Conservation (phyloP, 345 rosid species). For the Eutrema heterophyllum region DNA sequence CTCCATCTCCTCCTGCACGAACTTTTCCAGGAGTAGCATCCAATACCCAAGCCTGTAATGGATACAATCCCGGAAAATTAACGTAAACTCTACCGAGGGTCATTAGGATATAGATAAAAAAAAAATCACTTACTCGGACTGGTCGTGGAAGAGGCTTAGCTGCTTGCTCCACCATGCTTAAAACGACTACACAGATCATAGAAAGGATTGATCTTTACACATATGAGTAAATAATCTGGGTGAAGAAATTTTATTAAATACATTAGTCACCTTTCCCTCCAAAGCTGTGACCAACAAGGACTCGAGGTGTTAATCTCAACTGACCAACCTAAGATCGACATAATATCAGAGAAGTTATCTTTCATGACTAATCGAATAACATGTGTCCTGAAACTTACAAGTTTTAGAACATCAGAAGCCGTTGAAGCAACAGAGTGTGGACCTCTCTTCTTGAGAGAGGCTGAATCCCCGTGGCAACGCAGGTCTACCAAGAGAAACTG, state of each 20-base stretch:
- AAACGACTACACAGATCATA: conserved; percentile 54
- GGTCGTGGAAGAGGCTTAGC: conserved; percentile 98
- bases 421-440: conserved; percentile 82
- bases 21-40: conserved; percentile 99
- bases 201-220: conserved; percentile 22
- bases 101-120: not conserved
- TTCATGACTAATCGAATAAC: not conserved
- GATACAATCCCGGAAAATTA: not conserved
- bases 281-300: conserved; percentile 95
- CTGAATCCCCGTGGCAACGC: conserved; percentile 96
- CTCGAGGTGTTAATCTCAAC: conserved; percentile 76
- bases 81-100: not conserved
- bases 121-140: conserved; percentile 50
- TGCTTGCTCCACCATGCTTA: conserved; percentile 97
- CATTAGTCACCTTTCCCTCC: conserved; percentile 81
- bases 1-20: conserved; percentile 78
- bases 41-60: conserved; percentile 77
- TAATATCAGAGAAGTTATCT: not conserved
- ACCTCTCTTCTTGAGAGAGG: conserved; percentile 59
- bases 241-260: not conserved
- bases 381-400: conserved; percentile 35
- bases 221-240: not conserved
- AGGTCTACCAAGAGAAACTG: conserved; percentile 92
- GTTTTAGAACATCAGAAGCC: conserved; percentile 83
- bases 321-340: conserved; percentile 51